Percentiles rank a stretch among this genome's conserved stretches.
phyloP scores from a whole-genome alignment of 2,329 filamentous ascomycete species.

The Chlorencoelia australis region DNA sequence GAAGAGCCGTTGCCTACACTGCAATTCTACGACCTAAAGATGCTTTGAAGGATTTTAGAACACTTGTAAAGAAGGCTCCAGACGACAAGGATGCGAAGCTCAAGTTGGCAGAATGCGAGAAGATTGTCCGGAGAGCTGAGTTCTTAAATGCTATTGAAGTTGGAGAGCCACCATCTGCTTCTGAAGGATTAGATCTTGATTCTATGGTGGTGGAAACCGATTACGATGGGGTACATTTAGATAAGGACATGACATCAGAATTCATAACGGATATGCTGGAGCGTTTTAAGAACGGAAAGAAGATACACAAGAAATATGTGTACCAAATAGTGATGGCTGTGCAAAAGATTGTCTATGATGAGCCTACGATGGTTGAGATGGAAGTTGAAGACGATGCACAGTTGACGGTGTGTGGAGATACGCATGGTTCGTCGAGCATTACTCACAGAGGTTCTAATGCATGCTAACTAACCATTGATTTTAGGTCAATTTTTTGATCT shows the following conservation, averaged over 20 bases:
- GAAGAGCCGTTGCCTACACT: slow-evolving; percentile 81
- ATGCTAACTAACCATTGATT: not conserved
- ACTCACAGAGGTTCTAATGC: not conserved
- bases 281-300: slow-evolving; percentile 92
- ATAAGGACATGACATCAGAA: slow-evolving; percentile 81
- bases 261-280: slow-evolving; percentile 97
- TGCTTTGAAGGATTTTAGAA: slow-evolving; percentile 84
- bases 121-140: slow-evolving; percentile 81
- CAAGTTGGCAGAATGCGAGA: slow-evolving; percentile 87
- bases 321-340: slow-evolving; percentile 92
- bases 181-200: slow-evolving; percentile 81
- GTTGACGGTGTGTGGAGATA: slow-evolving; percentile 94
- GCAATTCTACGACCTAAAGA: slow-evolving; percentile 84
- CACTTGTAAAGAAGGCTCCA: slow-evolving; percentile 79
- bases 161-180: slow-evolving; percentile 81
- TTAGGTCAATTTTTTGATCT: slow-evolving; percentile 96
- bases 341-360: slow-evolving; percentile 80
- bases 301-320: slow-evolving; percentile 90
- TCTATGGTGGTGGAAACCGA: slow-evolving; percentile 70
- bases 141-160: slow-evolving; percentile 95
- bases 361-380: slow-evolving; percentile 95
- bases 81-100: slow-evolving; percentile 82
- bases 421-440: slow-evolving; percentile 57
- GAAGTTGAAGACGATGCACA: slow-evolving; percentile 66
- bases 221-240: slow-evolving; percentile 77